phyloP scores from a whole-genome alignment of 768 basidiomycete genomes.

The Psilocybe cyanescens region DNA sequence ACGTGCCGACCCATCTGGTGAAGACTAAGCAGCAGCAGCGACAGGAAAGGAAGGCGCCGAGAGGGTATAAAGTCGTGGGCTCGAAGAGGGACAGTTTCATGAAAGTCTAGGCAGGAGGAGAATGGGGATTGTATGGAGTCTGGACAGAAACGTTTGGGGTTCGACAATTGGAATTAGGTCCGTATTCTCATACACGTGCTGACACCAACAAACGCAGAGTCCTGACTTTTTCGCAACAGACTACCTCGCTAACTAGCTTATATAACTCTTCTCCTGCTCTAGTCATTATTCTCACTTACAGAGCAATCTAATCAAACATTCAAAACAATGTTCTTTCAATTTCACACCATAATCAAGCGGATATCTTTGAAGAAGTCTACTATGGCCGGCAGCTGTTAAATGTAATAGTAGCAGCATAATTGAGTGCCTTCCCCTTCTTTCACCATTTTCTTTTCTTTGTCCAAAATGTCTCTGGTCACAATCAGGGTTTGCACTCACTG shows the following conservation, averaged over 20 bases:
- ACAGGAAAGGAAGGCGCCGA: slow-evolving; percentile 62
- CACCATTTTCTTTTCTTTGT: no score
- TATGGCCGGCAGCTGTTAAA: no score
- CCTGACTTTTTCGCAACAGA: not conserved
- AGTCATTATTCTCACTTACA: not conserved
- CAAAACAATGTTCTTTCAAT: not conserved
- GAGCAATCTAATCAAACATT: not conserved
- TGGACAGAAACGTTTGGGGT: not conserved
- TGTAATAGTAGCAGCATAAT: no score
- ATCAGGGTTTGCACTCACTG: no score
- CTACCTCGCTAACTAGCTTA: not conserved
- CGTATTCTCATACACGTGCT: not conserved
- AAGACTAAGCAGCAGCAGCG: slow-evolving; percentile 73
- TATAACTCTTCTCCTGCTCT: not conserved
- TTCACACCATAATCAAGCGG: no score
- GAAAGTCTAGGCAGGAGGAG: slow-evolving; percentile 22
- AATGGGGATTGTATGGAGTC: not conserved
- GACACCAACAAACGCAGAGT: not conserved
- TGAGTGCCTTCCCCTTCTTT: no score
- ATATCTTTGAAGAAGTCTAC: not conserved
- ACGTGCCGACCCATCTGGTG: slow-evolving; percentile 72
- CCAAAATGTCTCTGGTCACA: no score
- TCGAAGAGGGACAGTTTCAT: slow-evolving; percentile 36
- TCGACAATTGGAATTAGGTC: not conserved
- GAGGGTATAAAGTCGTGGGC: slow-evolving; percentile 68